Percentiles rank a stretch among this genome's conserved stretches.
Conservation (phyloP, 2,329 filamentous ascomycete genomes). For the Diaporthe ampelina region DNA sequence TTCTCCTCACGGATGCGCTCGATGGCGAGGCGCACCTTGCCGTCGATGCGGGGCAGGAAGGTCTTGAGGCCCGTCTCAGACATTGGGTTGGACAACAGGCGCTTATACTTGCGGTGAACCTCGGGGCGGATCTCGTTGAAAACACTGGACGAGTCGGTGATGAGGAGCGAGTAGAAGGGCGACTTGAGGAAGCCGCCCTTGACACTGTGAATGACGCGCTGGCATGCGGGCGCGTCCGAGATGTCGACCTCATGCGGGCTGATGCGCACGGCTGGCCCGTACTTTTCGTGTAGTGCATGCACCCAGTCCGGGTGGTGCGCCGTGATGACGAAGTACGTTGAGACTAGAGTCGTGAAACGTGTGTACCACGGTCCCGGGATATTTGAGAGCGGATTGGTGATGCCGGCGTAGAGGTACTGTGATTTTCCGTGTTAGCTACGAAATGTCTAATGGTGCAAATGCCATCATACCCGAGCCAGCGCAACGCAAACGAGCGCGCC, state of each 20-base stretch:
- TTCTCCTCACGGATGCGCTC: conserved; percentile 60
- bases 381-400: conserved; percentile 43
- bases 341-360: conserved; percentile 43
- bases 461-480: conserved; percentile 1
- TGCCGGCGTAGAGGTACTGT: conserved; percentile 30
- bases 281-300: conserved; percentile 46
- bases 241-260: conserved; percentile 47
- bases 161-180: conserved; percentile 45
- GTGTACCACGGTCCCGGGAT: conserved; percentile 48
- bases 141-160: conserved; percentile 47
- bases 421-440: conserved; percentile 11
- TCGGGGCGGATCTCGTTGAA: conserved; percentile 58
- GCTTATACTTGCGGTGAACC: conserved; percentile 55
- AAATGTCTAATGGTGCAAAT: neutral
- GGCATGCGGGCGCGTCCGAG: conserved; percentile 44
- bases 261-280: conserved; percentile 48
- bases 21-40: conserved; percentile 56
- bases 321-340: conserved; percentile 40
- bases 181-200: conserved; percentile 50
- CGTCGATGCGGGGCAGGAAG: conserved; percentile 52
- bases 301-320: conserved; percentile 44
- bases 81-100: conserved; percentile 57
- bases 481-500: conserved; percentile 7
- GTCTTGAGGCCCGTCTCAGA: conserved; percentile 53
- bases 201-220: conserved; percentile 49